Evolutionary conservation across 1,139 yeast genomes (phyloP).

Genomic region (Hanseniaspora uvarum): DNA sequence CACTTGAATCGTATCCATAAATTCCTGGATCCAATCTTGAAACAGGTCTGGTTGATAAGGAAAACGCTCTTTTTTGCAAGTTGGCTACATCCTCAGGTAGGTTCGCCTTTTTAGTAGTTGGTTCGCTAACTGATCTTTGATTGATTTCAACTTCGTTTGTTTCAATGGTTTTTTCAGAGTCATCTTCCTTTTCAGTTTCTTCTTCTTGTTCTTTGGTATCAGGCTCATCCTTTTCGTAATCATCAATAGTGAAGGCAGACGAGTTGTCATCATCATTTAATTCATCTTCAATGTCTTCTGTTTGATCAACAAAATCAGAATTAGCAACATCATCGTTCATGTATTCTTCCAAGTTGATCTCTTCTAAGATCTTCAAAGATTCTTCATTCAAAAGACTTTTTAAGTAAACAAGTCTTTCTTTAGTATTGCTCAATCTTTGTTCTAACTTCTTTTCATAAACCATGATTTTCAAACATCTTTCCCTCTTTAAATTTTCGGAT

Average conservation of each 20-base stretch:
- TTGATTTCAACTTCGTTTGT: slow-evolving; percentile 16
- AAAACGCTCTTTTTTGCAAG: slow-evolving; percentile 31
- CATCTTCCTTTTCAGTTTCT: not conserved
- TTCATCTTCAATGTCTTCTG: not conserved
- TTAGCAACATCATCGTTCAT: slow-evolving; percentile 24
- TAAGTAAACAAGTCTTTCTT: not conserved
- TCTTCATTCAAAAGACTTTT: slow-evolving; percentile 14
- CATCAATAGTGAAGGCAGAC: slow-evolving; percentile 13
- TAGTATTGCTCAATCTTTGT: not conserved
- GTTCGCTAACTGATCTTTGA: slow-evolving; percentile 34
- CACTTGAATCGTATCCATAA: slow-evolving; percentile 25
- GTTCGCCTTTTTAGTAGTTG: slow-evolving; percentile 22
- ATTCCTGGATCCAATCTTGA: slow-evolving; percentile 59
- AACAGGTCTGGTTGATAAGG: slow-evolving; percentile 46
- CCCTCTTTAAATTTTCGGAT: slow-evolving; percentile 4
- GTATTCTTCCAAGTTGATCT: slow-evolving; percentile 19
- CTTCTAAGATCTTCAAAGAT: slow-evolving; percentile 11
- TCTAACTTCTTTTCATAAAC: not conserved
- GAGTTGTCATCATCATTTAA: not conserved
- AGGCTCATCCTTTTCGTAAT: slow-evolving; percentile 5
- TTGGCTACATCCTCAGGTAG: not conserved
- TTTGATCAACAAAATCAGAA: not conserved
- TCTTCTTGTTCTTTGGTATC: slow-evolving; percentile 19
- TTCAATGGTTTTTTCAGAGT: slow-evolving; percentile 22
- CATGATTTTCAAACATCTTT: slow-evolving; percentile 1